These are phyloP conservation scores for Termitomyces sp. DNA, from an alignment of 768 basidiomycete species.

Conservation along the genomic window DNA sequence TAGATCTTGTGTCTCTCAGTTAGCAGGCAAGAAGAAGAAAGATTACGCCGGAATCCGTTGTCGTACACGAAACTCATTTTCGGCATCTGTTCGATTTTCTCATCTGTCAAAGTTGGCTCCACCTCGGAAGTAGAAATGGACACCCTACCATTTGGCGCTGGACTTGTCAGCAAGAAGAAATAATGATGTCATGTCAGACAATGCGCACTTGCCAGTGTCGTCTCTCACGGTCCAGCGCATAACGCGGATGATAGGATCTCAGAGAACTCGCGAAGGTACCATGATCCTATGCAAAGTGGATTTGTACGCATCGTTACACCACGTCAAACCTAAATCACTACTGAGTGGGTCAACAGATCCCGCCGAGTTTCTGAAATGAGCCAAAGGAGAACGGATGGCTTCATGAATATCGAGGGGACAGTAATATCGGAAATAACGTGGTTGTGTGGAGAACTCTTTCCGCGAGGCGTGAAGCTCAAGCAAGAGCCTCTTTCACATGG, in stretches of 20 bases:
- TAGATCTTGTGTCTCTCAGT: not conserved
- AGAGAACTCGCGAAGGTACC: not conserved
- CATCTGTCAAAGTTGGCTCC: not conserved
- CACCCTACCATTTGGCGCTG: not conserved
- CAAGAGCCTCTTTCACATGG: constrained; percentile 1
- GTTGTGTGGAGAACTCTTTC: not conserved
- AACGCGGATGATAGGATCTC: not conserved
- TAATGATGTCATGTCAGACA: not conserved
- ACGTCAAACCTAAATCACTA: no score
- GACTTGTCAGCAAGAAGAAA: not conserved
- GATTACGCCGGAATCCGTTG: not conserved
- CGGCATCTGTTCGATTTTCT: not conserved
- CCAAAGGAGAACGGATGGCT: not conserved
- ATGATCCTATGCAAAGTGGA: not conserved
- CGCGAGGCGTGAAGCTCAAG: not conserved
- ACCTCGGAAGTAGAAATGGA: not conserved
- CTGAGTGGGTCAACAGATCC: not conserved
- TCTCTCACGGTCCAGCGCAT: not conserved
- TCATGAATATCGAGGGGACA: not conserved
- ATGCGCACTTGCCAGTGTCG: not conserved
- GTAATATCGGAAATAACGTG: not conserved
- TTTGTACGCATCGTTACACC: not conserved
- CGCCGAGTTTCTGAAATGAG: not conserved
- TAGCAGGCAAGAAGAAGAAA: not conserved
- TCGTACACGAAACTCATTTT: not conserved